Conservation (phyloP, 768 basidiomycete genomes). For the Macrolepiota dolichaula region DNA sequence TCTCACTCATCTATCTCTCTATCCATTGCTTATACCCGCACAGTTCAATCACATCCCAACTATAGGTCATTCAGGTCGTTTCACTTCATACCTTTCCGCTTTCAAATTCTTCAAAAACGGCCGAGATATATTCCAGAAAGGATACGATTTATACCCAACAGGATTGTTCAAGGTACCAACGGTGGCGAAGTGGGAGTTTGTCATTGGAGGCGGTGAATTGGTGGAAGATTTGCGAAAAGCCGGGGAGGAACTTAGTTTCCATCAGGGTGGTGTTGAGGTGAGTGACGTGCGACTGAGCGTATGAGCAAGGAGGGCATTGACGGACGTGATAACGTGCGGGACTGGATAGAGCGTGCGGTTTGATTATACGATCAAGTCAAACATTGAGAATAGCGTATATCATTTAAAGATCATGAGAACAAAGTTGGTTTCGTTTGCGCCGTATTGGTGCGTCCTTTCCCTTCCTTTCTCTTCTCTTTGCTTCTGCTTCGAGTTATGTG, state of each 20-base stretch:
- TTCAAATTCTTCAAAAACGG: slow-evolving; percentile 20
- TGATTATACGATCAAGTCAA: slow-evolving; percentile 2
- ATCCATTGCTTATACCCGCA: neutral
- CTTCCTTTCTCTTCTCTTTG: neutral
- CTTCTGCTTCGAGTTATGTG: neutral
- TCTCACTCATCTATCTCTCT: neutral
- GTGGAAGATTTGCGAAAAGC: slow-evolving; percentile 31
- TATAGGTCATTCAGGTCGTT: slow-evolving; percentile 20
- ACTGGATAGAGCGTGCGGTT: neutral
- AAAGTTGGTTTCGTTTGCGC: neutral
- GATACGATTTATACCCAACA: slow-evolving; percentile 22
- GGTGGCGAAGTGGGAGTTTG: slow-evolving; percentile 22
- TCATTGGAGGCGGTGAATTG: slow-evolving; percentile 23
- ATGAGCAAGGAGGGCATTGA: neutral
- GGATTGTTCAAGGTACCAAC: slow-evolving; percentile 24
- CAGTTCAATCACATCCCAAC: slow-evolving; percentile 16
- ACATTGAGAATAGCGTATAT: neutral
- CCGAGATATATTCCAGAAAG: slow-evolving; percentile 20
- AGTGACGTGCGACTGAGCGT: neutral
- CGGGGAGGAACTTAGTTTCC: slow-evolving; percentile 2
- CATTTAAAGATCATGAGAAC: neutral
- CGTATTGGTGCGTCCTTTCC: neutral
- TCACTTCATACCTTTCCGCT: slow-evolving; percentile 21
- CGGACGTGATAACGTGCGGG: neutral
- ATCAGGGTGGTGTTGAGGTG: neutral